Base-by-base conservation (phyloP, 1,139 yeast species). In the Candida gigantensis region DNA sequence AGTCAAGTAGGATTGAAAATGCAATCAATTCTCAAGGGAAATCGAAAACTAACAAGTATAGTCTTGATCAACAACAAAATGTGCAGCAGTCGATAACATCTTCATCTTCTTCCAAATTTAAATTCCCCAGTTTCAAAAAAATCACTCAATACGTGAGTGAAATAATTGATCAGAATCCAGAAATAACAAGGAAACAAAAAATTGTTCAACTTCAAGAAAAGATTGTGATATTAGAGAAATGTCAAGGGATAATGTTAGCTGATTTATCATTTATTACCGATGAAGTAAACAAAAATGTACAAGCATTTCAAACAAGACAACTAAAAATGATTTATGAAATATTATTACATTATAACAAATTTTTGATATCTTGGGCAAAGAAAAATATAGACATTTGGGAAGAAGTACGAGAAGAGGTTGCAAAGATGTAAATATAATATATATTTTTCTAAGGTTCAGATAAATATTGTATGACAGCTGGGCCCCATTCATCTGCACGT, bases 341-440 rank as follows among this genome's bases (percentile, higher is more conserved):
- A 24, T 57, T 77, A 20, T 47, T 66, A 31, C 73, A 77, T 18
- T 83, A 81, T 50, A 74, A 81, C 40, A 64, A 75, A 30, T 74
- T 78, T 40, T 72, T 84, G 32, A 62, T 80, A 25, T 79, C 74
- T 41, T 84, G 90, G 89, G 86, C 87, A 3, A 72, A 69, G 49
- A 80, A 80, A 60, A 83, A 82, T 52, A 60, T 80, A 34, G 88
- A 83, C 47, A 71, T 78, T 35, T 84, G 92, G 92, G 81, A 80
- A 50, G 89, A 82, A 44, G 80, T 84, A 9, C 69, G 68, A 42
- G 70, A 67, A 14, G 77, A 71, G 39, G 53, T 72, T 11, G 40
- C 46, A 21, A 62, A 52, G 37, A 41, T 60, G 36, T 61, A 41
- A 43, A n/a, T n/a, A n/a, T n/a, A n/a, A n/a, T n/a, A n/a, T n/a